A percentile compares a stretch with the other conserved stretches of the same genome.
These are phyloP conservation scores for Quercus bicolor DNA, from an alignment of 306 rosid genomes.

Conservation along the genomic window DNA sequence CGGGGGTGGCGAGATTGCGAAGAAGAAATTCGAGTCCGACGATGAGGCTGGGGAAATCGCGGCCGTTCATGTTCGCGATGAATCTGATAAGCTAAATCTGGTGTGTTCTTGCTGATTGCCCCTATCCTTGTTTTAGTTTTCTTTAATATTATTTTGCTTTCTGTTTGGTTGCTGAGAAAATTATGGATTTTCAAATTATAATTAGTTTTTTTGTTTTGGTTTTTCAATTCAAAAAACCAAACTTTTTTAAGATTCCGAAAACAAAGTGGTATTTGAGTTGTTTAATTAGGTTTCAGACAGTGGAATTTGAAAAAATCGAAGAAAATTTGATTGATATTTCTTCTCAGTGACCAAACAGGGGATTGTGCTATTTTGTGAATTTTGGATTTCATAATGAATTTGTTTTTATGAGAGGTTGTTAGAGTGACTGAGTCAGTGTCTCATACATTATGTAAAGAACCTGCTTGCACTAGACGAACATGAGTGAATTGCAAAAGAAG, in stretches of 20 bases:
- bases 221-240: not conserved
- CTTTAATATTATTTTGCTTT: slow-evolving; percentile 7
- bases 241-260: not conserved
- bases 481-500: slow-evolving; percentile 88
- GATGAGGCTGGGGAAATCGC: slow-evolving; percentile 52
- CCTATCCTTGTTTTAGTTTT: not conserved
- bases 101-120: slow-evolving; percentile 42
- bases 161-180: slow-evolving; percentile 54
- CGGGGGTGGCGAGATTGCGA: slow-evolving; percentile 26
- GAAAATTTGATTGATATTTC: not conserved
- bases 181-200: slow-evolving; percentile 5
- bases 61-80: slow-evolving; percentile 35
- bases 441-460: slow-evolving; percentile 72
- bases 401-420: slow-evolving; percentile 60
- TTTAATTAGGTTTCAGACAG: not conserved
- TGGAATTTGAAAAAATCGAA: not conserved
- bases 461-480: slow-evolving; percentile 83
- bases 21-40: slow-evolving; percentile 33
- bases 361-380: slow-evolving; percentile 11
- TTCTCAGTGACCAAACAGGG: slow-evolving; percentile 41
- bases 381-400: slow-evolving; percentile 40
- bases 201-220: not conserved
- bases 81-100: slow-evolving; percentile 43
- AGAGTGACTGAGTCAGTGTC: slow-evolving; percentile 67
- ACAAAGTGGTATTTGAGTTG: not conserved